phyloP scores from a whole-genome alignment of 495 filamentous ascomycete genomes.

The Amniculicola lignicola region DNA sequence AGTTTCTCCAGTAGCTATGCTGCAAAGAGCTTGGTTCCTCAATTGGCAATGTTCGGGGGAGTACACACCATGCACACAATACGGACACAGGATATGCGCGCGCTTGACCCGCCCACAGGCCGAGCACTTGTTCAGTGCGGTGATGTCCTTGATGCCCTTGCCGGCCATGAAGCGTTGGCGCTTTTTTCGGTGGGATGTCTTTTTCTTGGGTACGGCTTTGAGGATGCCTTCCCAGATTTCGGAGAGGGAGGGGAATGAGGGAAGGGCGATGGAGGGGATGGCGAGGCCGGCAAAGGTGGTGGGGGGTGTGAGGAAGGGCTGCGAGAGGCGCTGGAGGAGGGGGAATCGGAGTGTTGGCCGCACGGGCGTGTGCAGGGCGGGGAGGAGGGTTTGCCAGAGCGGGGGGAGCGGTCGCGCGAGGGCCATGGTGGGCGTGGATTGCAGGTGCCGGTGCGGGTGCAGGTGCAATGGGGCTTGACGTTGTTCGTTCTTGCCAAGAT shows the following conservation, averaged over 20 bases:
- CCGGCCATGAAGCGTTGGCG: slow-evolving; percentile 89
- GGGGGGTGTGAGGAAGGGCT: slow-evolving; percentile 22
- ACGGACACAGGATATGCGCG: slow-evolving; percentile 79
- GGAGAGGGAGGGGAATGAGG: slow-evolving; percentile 59
- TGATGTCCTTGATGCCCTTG: slow-evolving; percentile 89
- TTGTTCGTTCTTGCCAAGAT: no score
- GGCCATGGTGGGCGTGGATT: slow-evolving; percentile 24
- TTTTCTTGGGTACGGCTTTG: slow-evolving; percentile 95
- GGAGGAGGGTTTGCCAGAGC: slow-evolving; percentile 39
- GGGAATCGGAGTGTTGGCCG: slow-evolving; percentile 33
- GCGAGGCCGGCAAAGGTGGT: slow-evolving; percentile 33
- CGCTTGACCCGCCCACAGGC: slow-evolving; percentile 84
- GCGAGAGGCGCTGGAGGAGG: slow-evolving; percentile 31
- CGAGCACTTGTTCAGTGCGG: slow-evolving; percentile 77
- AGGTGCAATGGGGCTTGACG: not conserved
- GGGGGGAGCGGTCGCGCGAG: slow-evolving; percentile 33
- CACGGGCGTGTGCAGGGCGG: slow-evolving; percentile 37
- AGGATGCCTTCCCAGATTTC: slow-evolving; percentile 90
- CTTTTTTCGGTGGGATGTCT: slow-evolving; percentile 96
- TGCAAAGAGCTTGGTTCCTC: no score
- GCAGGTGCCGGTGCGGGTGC: not conserved
- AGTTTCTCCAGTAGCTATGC: not conserved
- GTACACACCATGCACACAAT: slow-evolving; percentile 67
- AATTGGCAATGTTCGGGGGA: not conserved
- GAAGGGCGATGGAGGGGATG: slow-evolving; percentile 51